Evolutionary conservation across 345 rosid genomes (phyloP).

Genomic region (Clausena lansium): DNA sequence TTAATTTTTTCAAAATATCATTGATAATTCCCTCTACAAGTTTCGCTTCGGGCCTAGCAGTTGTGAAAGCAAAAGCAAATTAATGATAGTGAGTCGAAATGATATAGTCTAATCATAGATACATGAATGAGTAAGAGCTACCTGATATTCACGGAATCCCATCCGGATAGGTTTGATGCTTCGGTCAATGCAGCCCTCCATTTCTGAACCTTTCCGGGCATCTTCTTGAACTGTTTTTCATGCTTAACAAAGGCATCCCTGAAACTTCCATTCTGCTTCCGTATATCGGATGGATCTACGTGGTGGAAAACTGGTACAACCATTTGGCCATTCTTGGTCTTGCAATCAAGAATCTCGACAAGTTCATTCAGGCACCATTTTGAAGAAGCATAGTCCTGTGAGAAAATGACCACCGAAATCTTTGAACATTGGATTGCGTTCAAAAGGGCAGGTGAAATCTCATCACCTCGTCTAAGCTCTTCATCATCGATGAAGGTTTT

Average conservation of each 20-base stretch:
- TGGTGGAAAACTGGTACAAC: no score
- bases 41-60: slow-evolving; percentile 5
- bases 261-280: no score
- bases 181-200: background rate
- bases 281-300: background rate
- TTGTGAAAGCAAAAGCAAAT: no score
- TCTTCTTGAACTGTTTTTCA: no score
- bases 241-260: background rate
- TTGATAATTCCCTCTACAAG: background rate
- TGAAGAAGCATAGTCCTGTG: background rate
- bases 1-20: background rate
- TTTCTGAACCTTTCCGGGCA: no score
- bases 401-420: background rate
- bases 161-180: slow-evolving; percentile 4
- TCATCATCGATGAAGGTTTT: slow-evolving; percentile 2
- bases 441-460: no score
- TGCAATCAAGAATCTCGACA: background rate
- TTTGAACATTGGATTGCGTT: no score
- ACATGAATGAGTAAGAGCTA: background rate
- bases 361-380: slow-evolving; percentile 1
- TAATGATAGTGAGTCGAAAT: no score
- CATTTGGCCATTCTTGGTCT: background rate
- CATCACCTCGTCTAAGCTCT: background rate
- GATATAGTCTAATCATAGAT: no score
- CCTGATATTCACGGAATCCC: background rate